Conservation (phyloP, 208 protist genomes). For the Spongospora subterranea region DNA sequence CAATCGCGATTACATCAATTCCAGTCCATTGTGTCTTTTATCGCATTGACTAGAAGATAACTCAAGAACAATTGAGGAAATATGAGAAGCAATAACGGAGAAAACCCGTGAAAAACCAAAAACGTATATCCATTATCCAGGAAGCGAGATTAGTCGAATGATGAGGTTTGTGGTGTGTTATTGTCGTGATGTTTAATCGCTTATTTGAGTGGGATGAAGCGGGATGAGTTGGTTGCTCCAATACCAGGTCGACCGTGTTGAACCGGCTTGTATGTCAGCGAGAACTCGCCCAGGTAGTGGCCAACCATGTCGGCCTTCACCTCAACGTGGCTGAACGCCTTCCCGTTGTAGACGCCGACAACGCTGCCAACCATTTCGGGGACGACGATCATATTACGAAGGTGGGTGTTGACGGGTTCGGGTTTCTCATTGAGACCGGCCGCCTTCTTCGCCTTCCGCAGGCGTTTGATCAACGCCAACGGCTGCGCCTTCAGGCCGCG, state of each 20-base stretch:
- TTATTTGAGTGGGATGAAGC: constrained; percentile 82
- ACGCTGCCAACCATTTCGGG: constrained; percentile 99
- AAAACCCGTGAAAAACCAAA: no score
- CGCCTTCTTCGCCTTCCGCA: constrained; percentile 93
- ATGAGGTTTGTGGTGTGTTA: no score
- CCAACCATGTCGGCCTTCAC: constrained; percentile 99
- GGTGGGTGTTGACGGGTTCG: constrained; percentile 97
- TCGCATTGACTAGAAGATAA: no score
- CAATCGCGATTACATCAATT: no score
- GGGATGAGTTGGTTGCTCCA: constrained; percentile 92
- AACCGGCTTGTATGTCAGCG: constrained; percentile 98
- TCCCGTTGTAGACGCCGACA: constrained; percentile 99
- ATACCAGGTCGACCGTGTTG: constrained; percentile 98
- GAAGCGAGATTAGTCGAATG: no score
- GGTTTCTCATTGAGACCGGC: constrained; percentile 95
- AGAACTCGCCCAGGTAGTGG: constrained; percentile 99
- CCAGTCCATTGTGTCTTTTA: no score
- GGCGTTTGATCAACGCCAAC: constrained; percentile 92
- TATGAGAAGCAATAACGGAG: no score
- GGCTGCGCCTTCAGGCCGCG: constrained; percentile 87
- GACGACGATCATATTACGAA: constrained; percentile 98
- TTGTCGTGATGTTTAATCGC: background rate
- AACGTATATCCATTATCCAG: no score
- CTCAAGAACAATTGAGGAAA: no score
- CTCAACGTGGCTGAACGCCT: constrained; percentile 97